phyloP scores from a whole-genome alignment of 164 flowering plant species.

The Magnolia kwangsiensis region DNA sequence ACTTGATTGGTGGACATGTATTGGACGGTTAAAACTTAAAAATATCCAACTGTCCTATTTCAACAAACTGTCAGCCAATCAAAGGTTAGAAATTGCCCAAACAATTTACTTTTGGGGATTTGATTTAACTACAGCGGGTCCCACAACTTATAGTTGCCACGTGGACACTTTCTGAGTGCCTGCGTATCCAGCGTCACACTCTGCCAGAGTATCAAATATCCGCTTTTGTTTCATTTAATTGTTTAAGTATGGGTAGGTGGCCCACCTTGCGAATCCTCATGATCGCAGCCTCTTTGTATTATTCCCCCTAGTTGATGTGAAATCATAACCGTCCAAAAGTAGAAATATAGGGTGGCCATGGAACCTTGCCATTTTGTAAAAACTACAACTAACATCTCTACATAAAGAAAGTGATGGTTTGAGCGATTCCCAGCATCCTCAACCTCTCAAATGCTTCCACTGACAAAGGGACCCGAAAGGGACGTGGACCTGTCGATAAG shows the following conservation, averaged over 20 bases:
- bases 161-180: no score
- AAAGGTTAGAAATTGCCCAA: no score
- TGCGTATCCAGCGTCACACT: no score
- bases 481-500: no score
- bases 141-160: no score
- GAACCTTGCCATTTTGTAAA: neutral
- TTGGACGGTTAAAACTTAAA: no score
- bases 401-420: constrained; percentile 1
- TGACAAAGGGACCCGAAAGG: neutral
- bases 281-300: neutral
- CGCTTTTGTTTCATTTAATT: neutral
- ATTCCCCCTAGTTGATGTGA: neutral
- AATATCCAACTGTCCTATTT: no score
- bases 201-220: no score
- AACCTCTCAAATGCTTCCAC: constrained; percentile 4
- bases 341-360: neutral
- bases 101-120: no score
- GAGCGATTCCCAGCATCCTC: constrained; percentile 5
- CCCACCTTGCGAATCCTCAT: neutral
- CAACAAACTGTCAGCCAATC: no score
- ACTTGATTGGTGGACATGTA: no score
- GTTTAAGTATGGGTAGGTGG: neutral
- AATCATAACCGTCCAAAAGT: neutral
- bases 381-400: neutral
- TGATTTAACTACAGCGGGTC: no score